Evolutionary conservation across 2,329 filamentous ascomycete species (phyloP).

Genomic region (Aspergillus fumigatiaffinis): DNA sequence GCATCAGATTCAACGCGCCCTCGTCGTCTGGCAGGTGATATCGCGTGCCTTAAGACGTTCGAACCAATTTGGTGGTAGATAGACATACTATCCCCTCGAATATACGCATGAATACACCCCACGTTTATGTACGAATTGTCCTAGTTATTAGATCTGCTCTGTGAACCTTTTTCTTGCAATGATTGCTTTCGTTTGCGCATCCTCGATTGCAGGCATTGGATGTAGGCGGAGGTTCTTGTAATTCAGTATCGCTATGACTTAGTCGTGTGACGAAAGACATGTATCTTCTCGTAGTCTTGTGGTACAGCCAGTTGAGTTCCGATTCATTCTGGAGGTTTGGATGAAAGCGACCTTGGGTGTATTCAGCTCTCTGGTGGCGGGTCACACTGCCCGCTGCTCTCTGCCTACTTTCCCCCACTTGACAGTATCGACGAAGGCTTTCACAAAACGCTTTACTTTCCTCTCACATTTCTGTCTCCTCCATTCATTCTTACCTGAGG

Average conservation of each 20-base stretch:
- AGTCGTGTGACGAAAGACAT: neutral
- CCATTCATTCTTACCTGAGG: neutral
- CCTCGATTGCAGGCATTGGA: neutral
- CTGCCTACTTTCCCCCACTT: neutral
- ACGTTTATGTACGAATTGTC: slow-evolving; percentile 8
- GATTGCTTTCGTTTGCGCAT: neutral
- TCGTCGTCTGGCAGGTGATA: slow-evolving; percentile 12
- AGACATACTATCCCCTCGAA: slow-evolving; percentile 28
- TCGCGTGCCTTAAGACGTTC: slow-evolving; percentile 11
- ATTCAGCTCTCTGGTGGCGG: neutral
- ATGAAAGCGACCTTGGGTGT: neutral
- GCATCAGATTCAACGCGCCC: neutral
- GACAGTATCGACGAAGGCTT: neutral
- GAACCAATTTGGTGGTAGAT: slow-evolving; percentile 31
- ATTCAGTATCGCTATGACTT: neutral
- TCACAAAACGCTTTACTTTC: neutral
- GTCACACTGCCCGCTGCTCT: too few species aligned
- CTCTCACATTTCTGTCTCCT: neutral
- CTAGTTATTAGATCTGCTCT: neutral
- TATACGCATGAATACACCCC: slow-evolving; percentile 25
- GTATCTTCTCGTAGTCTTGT: neutral
- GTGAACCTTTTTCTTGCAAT: neutral
- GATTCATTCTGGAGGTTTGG: neutral
- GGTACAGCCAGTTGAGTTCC: neutral
- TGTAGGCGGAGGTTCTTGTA: neutral